Conservation (phyloP, 2,329 filamentous ascomycete genomes). For the Aspergillus pseudoviridinutans region DNA sequence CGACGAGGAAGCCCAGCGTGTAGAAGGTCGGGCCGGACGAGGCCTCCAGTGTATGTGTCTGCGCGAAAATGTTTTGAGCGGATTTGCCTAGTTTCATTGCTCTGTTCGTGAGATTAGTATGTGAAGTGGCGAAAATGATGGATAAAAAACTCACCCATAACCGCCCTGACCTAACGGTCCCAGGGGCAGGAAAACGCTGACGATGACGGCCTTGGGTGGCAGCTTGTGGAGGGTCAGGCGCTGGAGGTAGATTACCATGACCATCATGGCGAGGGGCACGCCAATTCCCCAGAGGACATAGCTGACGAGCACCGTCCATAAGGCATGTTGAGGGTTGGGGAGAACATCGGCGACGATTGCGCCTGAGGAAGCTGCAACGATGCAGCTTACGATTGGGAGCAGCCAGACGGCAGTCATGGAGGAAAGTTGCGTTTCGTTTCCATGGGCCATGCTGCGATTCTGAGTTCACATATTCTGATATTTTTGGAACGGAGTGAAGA, state of each 20-base stretch:
- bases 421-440: slow-evolving; percentile 36
- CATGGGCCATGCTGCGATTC: slow-evolving; percentile 20
- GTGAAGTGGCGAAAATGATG: background rate
- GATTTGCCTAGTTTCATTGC: slow-evolving; percentile 51
- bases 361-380: slow-evolving; percentile 64
- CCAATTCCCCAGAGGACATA: slow-evolving; percentile 72
- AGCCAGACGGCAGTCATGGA: slow-evolving; percentile 65
- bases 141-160: slow-evolving; percentile 42
- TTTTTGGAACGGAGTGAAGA: too few relatives aligned
- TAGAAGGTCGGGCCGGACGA: slow-evolving; percentile 32
- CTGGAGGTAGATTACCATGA: slow-evolving; percentile 67
- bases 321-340: slow-evolving; percentile 51
- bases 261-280: slow-evolving; percentile 57
- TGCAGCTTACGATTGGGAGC: slow-evolving; percentile 63
- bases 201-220: slow-evolving; percentile 65
- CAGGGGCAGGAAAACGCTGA: slow-evolving; percentile 64
- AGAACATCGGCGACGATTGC: slow-evolving; percentile 59
- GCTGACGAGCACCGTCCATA: slow-evolving; percentile 60
- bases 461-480: background rate
- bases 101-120: slow-evolving; percentile 9
- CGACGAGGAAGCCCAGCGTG: slow-evolving; percentile 32
- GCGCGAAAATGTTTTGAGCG: slow-evolving; percentile 35
- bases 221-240: slow-evolving; percentile 64
- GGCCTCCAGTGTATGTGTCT: slow-evolving; percentile 28
- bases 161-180: slow-evolving; percentile 65